Evolutionary conservation across 768 basidiomycete species (phyloP).

Genomic region (Leucocoprinus sp.): DNA sequence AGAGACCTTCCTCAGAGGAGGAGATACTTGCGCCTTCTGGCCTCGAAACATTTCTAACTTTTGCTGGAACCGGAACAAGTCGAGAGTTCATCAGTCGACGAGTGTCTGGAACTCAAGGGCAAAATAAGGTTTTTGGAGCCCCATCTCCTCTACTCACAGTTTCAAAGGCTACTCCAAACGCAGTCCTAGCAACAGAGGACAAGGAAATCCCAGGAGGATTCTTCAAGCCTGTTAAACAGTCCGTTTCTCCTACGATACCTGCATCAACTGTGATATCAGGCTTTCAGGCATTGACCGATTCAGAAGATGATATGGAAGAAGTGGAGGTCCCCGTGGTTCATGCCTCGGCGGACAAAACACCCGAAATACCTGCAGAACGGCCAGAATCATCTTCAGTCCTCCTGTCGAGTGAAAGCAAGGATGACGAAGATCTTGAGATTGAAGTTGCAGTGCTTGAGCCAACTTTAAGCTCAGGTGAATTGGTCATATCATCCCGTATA

Average conservation of each 20-base stretch:
- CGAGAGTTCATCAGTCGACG: conserved; percentile 5
- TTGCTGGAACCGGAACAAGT: conserved; percentile 49
- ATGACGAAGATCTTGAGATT: conserved; percentile 36
- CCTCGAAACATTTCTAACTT: conserved; percentile 59
- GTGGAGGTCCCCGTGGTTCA: conserved; percentile 14
- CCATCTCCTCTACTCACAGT: conserved; percentile 22
- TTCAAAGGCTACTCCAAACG: neutral
- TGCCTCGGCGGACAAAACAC: neutral
- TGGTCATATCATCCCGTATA: neutral
- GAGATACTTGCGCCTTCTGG: conserved; percentile 36
- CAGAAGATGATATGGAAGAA: conserved; percentile 28
- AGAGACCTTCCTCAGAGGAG: conserved; percentile 14
- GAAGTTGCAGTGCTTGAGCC: neutral
- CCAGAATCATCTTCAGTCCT: neutral
- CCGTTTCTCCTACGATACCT: neutral
- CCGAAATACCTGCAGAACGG: neutral
- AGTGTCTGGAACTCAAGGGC: neutral
- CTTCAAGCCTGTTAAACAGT: neutral
- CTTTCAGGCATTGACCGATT: conserved; percentile 6
- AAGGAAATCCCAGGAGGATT: neutral
- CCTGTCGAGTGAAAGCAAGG: conserved; percentile 9
- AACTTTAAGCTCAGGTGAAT: neutral
- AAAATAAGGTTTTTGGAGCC: conserved; percentile 18
- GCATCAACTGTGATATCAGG: neutral
- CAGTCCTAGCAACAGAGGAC: neutral